Evolutionary conservation across 2,329 filamentous ascomycete genomes (phyloP).

Genomic region (Rhytidhysteron rufulum): DNA sequence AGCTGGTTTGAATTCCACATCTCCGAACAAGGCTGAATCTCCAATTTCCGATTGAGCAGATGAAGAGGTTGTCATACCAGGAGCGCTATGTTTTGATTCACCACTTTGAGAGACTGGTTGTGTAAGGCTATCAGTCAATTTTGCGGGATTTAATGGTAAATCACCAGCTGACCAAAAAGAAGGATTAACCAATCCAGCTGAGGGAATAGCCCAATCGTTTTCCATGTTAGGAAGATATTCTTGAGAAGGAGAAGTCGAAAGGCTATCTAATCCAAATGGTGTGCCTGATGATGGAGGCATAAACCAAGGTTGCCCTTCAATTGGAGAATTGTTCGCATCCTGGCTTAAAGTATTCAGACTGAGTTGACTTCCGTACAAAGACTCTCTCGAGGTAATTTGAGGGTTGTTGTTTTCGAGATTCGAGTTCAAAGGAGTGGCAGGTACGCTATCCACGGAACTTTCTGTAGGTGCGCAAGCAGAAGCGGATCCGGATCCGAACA

Average conservation of each 20-base stretch:
- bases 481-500: constrained; percentile 20
- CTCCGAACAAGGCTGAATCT: constrained; percentile 28
- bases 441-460: constrained; percentile 21
- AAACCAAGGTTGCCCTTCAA: constrained; percentile 29
- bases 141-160: constrained; percentile 36
- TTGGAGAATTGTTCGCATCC: constrained; percentile 26
- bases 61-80: constrained; percentile 37
- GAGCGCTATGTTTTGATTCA: constrained; percentile 36
- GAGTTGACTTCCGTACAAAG: constrained; percentile 22
- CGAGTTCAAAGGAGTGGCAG: constrained; percentile 22
- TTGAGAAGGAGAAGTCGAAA: constrained; percentile 37
- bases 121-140: constrained; percentile 28
- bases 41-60: constrained; percentile 40
- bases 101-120: constrained; percentile 40
- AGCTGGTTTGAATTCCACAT: constrained; percentile 30
- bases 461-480: constrained; percentile 18
- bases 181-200: constrained; percentile 28
- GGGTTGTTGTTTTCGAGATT: constrained; percentile 23
- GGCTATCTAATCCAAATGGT: constrained; percentile 30
- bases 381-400: constrained; percentile 17
- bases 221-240: constrained; percentile 34
- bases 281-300: constrained; percentile 21
- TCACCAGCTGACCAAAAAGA: constrained; percentile 39
- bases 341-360: constrained; percentile 19
- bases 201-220: constrained; percentile 31